Evolutionary conservation across 305 asterid genomes (phyloP).

Genomic region (Fraxinus ornus): DNA sequence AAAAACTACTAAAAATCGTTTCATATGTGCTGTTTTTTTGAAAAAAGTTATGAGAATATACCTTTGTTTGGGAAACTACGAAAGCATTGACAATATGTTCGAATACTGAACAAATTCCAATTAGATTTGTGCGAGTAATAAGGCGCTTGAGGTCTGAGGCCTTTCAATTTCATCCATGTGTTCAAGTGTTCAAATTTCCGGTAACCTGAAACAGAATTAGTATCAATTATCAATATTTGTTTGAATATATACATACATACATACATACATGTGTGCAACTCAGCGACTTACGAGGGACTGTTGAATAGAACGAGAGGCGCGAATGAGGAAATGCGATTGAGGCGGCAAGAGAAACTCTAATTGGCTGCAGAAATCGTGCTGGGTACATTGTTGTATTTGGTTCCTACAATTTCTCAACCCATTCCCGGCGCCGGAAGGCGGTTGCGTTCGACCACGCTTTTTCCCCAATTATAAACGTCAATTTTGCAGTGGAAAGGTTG

Average conservation of each 20-base stretch:
- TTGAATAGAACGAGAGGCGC: background rate
- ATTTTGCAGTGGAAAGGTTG: background rate
- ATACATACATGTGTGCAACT: background rate
- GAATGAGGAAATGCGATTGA: conserved; percentile 16
- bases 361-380: conserved; percentile 27
- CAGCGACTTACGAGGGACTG: conserved; percentile 23
- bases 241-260: background rate
- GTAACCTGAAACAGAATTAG: conserved; percentile 18
- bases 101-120: background rate
- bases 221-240: background rate
- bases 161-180: conserved; percentile 13
- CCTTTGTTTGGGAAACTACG: conserved; percentile 24
- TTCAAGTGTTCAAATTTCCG: conserved; percentile 12
- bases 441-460: background rate
- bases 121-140: background rate
- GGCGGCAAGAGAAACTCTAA: conserved; percentile 17
- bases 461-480: background rate
- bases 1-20: background rate
- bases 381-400: conserved; percentile 20
- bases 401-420: background rate
- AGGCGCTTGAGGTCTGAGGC: conserved; percentile 12
- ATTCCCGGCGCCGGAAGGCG: background rate
- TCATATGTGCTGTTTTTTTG: background rate
- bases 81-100: conserved; percentile 10
- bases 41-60: background rate